Base-by-base conservation (phyloP, 2,329 filamentous ascomycete species). In the Pseudopithomyces chartarum region DNA sequence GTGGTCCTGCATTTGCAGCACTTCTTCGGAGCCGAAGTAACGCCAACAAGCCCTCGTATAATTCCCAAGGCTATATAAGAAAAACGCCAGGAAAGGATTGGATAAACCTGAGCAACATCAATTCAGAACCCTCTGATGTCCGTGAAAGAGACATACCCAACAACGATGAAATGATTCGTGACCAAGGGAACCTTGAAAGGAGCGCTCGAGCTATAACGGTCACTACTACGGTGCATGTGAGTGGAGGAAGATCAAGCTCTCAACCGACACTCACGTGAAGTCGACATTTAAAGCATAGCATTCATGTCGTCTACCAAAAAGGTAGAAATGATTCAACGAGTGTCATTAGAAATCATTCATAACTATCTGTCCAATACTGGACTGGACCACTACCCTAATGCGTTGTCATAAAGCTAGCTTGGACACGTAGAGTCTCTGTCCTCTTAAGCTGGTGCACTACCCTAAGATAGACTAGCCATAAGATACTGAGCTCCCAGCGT, bases 1-100 rank as follows among this genome's bases (percentile, higher is more conserved):
- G 67, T 47, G 62, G 61, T 52, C 68, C 66, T 15, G 56, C 59
- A 1, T 70, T 66, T 6, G 67, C 67, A 23, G 59, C 56, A 17
- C 63, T 67, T 13, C 61, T 61, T 22, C 66, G 61, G 34, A 33
- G 39, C 6, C 20, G 58, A 13, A 56, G 54, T n/a, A 60, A 50
- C 13, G 26, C 54, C 20, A 47, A 57, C 26, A 56, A 53, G 20
- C 29, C 53, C 11, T 62, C 63, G 3, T 60, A 59, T 49, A 48
- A 59, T 15, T 52, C 56, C 2, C 54, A 53, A 12, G 58, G 59
- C 2, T 65, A 63, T 40, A 34, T 55, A 1, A 60, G 59, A 20
- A 60, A 64, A 6, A 54, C 55, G 6, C 55, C 44, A 5, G 51
- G 59, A 6, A 47, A 60, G 0, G 43, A 42, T 17, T 11, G 19